Percentiles rank a stretch among this genome's conserved stretches.
Evolutionary conservation across 176 grass and related monocot species (phyloP).

Genomic region (Carex cristatella): DNA sequence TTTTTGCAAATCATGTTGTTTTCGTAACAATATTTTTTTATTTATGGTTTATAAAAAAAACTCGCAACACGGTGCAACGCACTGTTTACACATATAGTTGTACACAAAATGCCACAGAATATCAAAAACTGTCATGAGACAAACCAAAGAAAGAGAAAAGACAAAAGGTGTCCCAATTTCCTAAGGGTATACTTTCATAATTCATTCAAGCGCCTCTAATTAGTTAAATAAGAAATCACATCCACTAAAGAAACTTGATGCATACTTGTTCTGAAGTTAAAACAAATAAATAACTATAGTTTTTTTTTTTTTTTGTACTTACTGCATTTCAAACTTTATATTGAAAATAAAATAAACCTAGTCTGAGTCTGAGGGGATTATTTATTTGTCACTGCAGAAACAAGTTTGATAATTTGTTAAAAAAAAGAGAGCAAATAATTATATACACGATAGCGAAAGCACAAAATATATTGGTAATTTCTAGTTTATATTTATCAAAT

Average conservation of each 20-base stretch:
- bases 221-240: neutral
- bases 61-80: too few relatives aligned
- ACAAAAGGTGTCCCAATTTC: neutral
- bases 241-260: neutral
- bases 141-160: conserved; percentile 5
- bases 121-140: neutral
- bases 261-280: neutral
- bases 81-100: neutral
- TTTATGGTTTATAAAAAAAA: too few relatives aligned
- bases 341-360: neutral
- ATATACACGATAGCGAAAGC: neutral
- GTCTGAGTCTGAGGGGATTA: neutral
- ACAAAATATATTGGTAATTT: neutral
- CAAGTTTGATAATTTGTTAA: neutral
- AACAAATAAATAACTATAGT: neutral
- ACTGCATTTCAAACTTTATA: neutral
- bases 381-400: neutral
- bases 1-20: too few relatives aligned
- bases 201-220: neutral
- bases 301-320: neutral
- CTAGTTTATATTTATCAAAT: neutral
- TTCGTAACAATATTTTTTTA: too few relatives aligned
- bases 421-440: neutral
- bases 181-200: neutral
- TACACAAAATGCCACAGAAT: neutral